A percentile compares a stretch with the other conserved stretches of the same genome.
phyloP scores from a whole-genome alignment of 2,329 filamentous ascomycete species.

The Diaporthe amygdali region DNA sequence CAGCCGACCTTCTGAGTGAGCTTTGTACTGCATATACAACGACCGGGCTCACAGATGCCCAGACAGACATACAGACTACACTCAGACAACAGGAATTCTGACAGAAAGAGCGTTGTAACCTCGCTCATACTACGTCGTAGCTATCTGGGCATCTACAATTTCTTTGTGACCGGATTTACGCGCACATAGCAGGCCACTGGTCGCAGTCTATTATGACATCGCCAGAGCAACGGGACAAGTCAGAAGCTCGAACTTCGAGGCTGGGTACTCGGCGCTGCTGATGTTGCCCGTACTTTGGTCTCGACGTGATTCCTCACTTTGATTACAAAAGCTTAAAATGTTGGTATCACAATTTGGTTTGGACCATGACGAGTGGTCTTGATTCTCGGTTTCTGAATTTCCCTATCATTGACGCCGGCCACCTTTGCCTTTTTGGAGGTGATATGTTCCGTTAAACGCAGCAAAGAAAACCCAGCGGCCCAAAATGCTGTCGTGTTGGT shows the following conservation, averaged over 20 bases:
- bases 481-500: conserved; percentile 44
- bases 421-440: conserved; percentile 48
- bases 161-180: neutral
- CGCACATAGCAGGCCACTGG: neutral
- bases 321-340: conserved; percentile 2
- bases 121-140: neutral
- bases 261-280: neutral
- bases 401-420: conserved; percentile 71
- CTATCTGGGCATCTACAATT: neutral
- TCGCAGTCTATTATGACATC: neutral
- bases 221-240: neutral
- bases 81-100: neutral
- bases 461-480: conserved; percentile 64
- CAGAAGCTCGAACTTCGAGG: neutral
- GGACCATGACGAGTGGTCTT: conserved; percentile 28
- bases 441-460: conserved; percentile 63
- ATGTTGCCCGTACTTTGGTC: neutral
- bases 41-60: neutral
- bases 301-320: neutral
- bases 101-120: neutral
- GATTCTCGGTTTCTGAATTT: conserved; percentile 62
- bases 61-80: neutral
- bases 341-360: conserved; percentile 43
- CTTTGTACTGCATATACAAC: neutral
- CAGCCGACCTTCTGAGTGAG: conserved; percentile 34